Base-by-base conservation (phyloP, 2,329 filamentous ascomycete species). In the Venturia oleaginea region DNA sequence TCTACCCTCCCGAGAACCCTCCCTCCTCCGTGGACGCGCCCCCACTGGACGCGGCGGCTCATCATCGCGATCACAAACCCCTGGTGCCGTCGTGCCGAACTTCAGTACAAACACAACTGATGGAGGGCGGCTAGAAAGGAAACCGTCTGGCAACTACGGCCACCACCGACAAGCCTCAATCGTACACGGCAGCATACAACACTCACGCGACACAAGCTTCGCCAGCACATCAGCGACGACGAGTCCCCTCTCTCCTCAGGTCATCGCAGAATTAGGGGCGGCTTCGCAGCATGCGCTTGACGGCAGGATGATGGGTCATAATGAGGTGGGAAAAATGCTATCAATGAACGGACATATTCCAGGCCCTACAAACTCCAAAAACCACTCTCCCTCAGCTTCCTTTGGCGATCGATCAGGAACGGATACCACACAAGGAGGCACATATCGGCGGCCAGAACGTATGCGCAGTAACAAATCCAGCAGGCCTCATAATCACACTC, bases 81-180 rank as follows among this genome's bases (percentile, higher is more conserved):
- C 77, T 40, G 76, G 70, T 62, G 66, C 73, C 63, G 67, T 69
- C 62, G 71, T 72, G 66, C 63, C 69, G 63, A 71, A 68, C 67
- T 71, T 69, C 70, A 69, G 71, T 69, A 71, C 77, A 34, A 63
- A 55, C 42, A 63, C 62, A 27, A 42, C 51, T 22, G 59, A 60
- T 60, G 59, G 59, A 60, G 59, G 59, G 27, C 51, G 42, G 38
- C 24, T 79, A 65, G 81, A 84, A 68, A 76, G 81, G 67, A 81
- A 81, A 67, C 74, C 79, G 11, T 82, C 80, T 30, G 74, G 76
- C 66, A 83, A 81, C 19, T 88, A 97, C 80, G 91, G 90, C 66
- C 92, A 99, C 75, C 92, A 97, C 77, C 88, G 94, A 64, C 92
- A 99, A 78, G 96, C 93, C 0, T 97, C 93, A 60, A 97, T 97